Evolutionary conservation across 2,329 filamentous ascomycete genomes (phyloP).

Genomic region (Pochonia chlamydosporia): DNA sequence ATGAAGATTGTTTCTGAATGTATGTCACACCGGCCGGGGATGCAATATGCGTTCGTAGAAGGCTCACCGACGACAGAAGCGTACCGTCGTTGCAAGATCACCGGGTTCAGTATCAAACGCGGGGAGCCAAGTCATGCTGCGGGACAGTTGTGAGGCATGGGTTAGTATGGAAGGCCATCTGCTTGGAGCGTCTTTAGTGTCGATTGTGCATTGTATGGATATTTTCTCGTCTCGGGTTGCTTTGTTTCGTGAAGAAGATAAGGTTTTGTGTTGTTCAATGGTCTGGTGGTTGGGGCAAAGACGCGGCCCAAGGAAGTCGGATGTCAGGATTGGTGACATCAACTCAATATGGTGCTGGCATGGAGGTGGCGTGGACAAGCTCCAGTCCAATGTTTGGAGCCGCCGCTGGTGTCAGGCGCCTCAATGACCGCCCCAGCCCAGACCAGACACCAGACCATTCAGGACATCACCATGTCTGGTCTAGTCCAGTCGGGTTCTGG

Average conservation of each 20-base stretch:
- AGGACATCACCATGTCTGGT: too few relatives aligned
- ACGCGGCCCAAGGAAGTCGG: not conserved
- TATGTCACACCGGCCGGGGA: not conserved
- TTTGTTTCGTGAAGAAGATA: not conserved
- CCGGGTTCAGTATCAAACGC: constrained; percentile 28
- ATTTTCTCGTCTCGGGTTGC: not conserved
- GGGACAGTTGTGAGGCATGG: constrained; percentile 9
- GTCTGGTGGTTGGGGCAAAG: constrained; percentile 4
- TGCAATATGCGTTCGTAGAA: not conserved
- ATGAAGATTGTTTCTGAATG: not conserved
- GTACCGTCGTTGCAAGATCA: constrained; percentile 23
- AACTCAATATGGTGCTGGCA: not conserved
- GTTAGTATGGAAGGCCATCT: too few relatives aligned
- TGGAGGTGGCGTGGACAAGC: constrained; percentile 1
- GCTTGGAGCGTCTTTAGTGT: too few relatives aligned
- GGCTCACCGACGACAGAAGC: constrained; percentile 8
- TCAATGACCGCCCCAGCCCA: too few relatives aligned
- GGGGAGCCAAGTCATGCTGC: constrained; percentile 27
- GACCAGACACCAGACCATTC: too few relatives aligned
- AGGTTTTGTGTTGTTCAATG: not conserved
- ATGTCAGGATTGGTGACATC: not conserved
- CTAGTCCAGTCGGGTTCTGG: too few relatives aligned
- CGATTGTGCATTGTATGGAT: not conserved
- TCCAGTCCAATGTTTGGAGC: not conserved
- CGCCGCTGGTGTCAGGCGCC: too few relatives aligned